Base-by-base conservation (phyloP, 108 stramenopile genomes). In the Asterionellopsis glacialis region DNA sequence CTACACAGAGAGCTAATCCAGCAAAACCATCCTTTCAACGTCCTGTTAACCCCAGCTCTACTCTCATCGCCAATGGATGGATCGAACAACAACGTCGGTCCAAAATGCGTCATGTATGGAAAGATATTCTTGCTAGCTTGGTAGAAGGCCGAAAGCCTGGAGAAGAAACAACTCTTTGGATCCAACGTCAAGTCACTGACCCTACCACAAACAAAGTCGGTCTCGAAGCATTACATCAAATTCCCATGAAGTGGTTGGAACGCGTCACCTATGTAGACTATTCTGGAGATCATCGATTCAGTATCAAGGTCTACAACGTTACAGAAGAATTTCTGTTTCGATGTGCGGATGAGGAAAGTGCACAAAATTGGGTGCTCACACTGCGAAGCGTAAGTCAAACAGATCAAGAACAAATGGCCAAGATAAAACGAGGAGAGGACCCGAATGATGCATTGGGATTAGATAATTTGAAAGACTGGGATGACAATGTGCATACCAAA, bases 131-230 rank as follows among this genome's bases (percentile, higher is more conserved):
- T 56, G 88, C 87, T 9, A 78, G 73, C 9, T 48, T 93, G 6
- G 88, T 93, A 7, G 80, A 88, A 60, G 86, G 77, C 2, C 77
- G 84, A 23, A 68, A 81, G 25, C 80, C 80, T 13, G 87, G 88
- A 33, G 86, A 93, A 66, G 88, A 90, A 67, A 88, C 88, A 1
- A 93, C 88, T 23, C 71, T 93, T 16, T 93, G 91, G 91, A 90
- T 93, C 74, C 88, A 93, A 80, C 76, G 91, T n/a, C 84, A 93
- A 66, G 67, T 76, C 7, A 23, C 70, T 12, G 75, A 91, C 61
- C 56, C 72, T 38, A 15, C 21, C 1, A 76, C 76, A 2, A 80
- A 77, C 1, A 79, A 80, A 59, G 80, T 68, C 11, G 86, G 78
- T 27, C 60, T 93, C 43, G 91, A 90, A 60, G 88, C 87, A 0